Evolutionary conservation across 2,329 filamentous ascomycete species (phyloP).

Genomic region (Xylaria sp.): DNA sequence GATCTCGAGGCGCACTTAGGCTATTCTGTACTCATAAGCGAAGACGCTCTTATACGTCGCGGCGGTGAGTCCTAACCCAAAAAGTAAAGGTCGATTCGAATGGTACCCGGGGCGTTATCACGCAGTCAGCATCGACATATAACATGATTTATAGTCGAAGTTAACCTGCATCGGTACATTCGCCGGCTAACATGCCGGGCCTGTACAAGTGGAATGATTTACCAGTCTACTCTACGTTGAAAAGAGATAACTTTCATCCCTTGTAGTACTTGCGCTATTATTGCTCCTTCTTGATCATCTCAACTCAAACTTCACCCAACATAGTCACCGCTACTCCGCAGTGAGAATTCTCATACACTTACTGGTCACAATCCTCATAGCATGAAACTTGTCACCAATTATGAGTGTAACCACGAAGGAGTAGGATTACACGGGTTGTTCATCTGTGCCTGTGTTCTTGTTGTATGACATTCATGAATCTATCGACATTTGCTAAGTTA

Average conservation of each 20-base stretch:
- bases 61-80: background rate
- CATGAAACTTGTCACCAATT: background rate
- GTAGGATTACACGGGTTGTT: background rate
- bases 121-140: background rate
- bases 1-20: background rate
- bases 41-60: background rate
- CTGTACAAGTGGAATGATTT: background rate
- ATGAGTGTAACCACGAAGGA: no score
- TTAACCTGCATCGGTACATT: slow-evolving; percentile 8
- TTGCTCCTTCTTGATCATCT: background rate
- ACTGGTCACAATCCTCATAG: background rate
- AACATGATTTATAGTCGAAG: background rate
- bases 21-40: background rate
- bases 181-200: background rate
- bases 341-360: background rate
- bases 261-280: background rate
- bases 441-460: no score
- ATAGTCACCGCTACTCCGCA: background rate
- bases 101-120: background rate
- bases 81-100: background rate
- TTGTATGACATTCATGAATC: no score
- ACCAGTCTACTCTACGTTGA: background rate
- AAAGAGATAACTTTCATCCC: no score
- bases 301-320: no score
- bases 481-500: no score